These are phyloP conservation scores for Cytospora mali DNA, from an alignment of 2,329 filamentous ascomycete species.

Conservation along the genomic window DNA sequence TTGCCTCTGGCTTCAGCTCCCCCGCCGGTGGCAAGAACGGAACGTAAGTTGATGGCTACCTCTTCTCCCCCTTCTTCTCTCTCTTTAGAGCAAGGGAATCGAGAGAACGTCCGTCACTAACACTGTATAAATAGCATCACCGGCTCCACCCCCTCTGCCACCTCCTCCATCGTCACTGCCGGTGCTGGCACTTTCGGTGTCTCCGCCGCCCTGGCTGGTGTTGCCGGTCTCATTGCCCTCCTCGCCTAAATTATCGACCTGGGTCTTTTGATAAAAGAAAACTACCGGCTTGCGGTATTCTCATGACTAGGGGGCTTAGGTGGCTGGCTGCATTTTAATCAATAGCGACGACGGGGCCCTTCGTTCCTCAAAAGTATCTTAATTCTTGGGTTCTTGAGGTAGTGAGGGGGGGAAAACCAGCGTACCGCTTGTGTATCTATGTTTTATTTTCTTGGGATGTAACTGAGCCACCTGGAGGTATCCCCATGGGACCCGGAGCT, in stretches of 20 bases:
- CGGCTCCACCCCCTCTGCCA: slow-evolving; percentile 36
- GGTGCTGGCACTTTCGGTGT: slow-evolving; percentile 56
- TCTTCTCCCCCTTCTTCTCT: neutral
- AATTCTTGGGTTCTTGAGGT: too few relatives aligned
- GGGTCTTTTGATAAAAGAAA: neutral
- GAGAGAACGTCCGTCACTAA: slow-evolving; percentile 26
- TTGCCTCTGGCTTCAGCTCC: slow-evolving; percentile 25
- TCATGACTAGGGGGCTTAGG: slow-evolving; percentile 36
- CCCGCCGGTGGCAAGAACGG: slow-evolving; percentile 35
- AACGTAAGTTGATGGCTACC: slow-evolving; percentile 35
- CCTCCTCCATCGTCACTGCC: slow-evolving; percentile 47
- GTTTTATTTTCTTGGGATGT: slow-evolving; percentile 24
- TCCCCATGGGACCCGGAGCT: slow-evolving; percentile 24
- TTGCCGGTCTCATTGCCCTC: slow-evolving; percentile 56
- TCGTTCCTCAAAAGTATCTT: too few relatives aligned
- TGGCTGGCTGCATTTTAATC: slow-evolving; percentile 16
- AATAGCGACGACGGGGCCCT: neutral
- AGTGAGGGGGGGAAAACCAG: neutral
- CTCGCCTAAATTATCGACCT: slow-evolving; percentile 49
- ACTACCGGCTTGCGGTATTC: slow-evolving; percentile 41
- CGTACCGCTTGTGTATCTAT: slow-evolving; percentile 20
- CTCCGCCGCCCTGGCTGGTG: slow-evolving; percentile 57
- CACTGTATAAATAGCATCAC: slow-evolving; percentile 33
- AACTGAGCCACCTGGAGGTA: slow-evolving; percentile 23
- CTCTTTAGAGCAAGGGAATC: neutral